Base-by-base conservation (phyloP, 192 early-diverging fungal genomes). In the Dissophora globulifera region DNA sequence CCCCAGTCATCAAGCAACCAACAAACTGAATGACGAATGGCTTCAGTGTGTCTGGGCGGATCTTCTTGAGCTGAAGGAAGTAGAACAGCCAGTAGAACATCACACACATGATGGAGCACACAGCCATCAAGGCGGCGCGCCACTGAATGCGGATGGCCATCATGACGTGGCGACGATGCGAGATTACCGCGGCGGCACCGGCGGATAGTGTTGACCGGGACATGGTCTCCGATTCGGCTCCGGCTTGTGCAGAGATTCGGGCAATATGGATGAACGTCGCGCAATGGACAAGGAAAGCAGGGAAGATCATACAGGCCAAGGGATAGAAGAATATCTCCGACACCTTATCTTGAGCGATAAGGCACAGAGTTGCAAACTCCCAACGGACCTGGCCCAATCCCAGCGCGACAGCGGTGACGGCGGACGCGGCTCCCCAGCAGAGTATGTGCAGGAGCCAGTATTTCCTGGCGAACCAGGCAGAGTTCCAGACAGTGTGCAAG, bases 11-110 rank as follows among this genome's bases (percentile, higher is more conserved):
- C 46, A 86, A 62, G 67, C 85, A 86, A 1, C 2, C 12, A 3
- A 81, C 38, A 83, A 83, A 86, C 9, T 49, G 22, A 2, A 25
- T 11, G 1, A 84, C 40, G 22, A 52, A 31, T 2, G 50, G 40
- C 15, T 58, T 47, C 1, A 61, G 51, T 13, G 27, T 40, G 12
- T 58, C 40, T 30, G 54, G 69, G 1, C 72, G 46, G 16, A 83
- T 50, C 31, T 69, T 68, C 19, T 42, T 33, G 11, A 86, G 62
- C 58, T 84, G 78, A 12, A 79, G 50, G 35, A 80, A 81, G 46
- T 86, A 86, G 51, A 86, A 84, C 26, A 86, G 30, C 85, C 83
- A 84, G 57, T 86, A 86, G 57, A 86, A 84, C 8, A 79, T 69
- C n/a, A 83, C 81, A 19, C 71, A 64, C 13, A 67, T 29, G 16